Evolutionary conservation across 116 monocot species (phyloP).

Genomic region (Iris pallida): DNA sequence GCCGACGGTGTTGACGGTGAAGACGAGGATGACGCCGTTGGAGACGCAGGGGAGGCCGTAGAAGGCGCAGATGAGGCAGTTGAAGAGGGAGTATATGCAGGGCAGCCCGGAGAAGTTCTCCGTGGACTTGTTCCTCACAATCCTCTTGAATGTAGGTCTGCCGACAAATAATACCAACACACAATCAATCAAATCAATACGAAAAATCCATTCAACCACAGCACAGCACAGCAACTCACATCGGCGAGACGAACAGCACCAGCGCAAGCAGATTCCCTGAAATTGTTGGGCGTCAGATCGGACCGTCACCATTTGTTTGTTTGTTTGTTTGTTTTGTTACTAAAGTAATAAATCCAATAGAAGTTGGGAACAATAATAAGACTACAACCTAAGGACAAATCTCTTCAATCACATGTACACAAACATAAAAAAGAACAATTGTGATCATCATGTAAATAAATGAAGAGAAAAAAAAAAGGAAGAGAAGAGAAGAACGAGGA

Average conservation of each 20-base stretch:
- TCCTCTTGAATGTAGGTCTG: slow-evolving; percentile 88
- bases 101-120: slow-evolving; percentile 94
- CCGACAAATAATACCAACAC: not conserved
- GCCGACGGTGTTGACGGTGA: slow-evolving; percentile 77
- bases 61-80: slow-evolving; percentile 81
- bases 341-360: too few species aligned
- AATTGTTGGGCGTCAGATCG: not conserved
- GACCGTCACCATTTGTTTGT: too few species aligned
- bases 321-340: too few species aligned
- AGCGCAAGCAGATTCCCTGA: slow-evolving; percentile 92
- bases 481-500: not conserved
- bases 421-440: not conserved
- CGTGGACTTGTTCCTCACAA: slow-evolving; percentile 58
- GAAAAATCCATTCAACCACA: too few species aligned
- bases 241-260: slow-evolving; percentile 77
- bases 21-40: slow-evolving; percentile 57
- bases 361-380: too few species aligned
- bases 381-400: too few species aligned
- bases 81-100: slow-evolving; percentile 74
- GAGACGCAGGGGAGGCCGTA: slow-evolving; percentile 81
- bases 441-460: slow-evolving; percentile 3
- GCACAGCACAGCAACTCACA: slow-evolving; percentile 38
- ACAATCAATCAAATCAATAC: too few species aligned
- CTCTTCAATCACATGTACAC: too few species aligned
- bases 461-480: too few species aligned